phyloP scores from a whole-genome alignment of 257 asterid species.

The Plantago major region DNA sequence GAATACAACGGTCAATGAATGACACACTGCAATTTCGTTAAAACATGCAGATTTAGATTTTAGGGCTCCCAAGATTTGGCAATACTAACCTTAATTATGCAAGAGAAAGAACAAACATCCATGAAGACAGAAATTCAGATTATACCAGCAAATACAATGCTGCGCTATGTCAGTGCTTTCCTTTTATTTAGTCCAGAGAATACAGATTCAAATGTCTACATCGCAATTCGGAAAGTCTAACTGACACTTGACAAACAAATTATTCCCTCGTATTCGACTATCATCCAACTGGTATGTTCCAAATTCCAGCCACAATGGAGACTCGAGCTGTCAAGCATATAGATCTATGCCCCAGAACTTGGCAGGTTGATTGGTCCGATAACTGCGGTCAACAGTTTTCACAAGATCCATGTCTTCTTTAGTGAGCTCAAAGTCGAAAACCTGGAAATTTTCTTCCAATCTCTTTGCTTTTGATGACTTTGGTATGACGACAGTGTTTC shows the following conservation, averaged over 20 bases:
- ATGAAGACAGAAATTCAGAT: neutral
- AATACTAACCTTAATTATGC: neutral
- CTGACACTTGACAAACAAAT: neutral
- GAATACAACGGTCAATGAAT: too few relatives aligned
- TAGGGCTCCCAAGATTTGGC: too few relatives aligned
- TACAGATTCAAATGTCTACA: too few relatives aligned
- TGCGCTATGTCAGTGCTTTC: too few relatives aligned
- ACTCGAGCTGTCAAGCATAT: neutral
- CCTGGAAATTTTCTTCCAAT: slow-evolving; percentile 36
- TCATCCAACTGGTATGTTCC: neutral
- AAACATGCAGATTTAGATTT: too few relatives aligned
- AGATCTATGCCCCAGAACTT: slow-evolving; percentile 11
- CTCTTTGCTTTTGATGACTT: slow-evolving; percentile 52
- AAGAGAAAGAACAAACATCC: neutral
- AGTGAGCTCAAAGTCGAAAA: slow-evolving; percentile 38
- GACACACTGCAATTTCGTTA: too few relatives aligned
- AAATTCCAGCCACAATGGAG: neutral
- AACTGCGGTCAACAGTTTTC: slow-evolving; percentile 6
- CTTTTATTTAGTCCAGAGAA: too few relatives aligned
- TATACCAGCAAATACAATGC: neutral
- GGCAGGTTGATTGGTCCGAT: slow-evolving; percentile 9
- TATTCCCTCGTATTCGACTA: neutral
- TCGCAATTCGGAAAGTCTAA: too few relatives aligned
- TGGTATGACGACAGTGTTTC: slow-evolving; percentile 44
- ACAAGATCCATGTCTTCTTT: slow-evolving; percentile 22